These are phyloP conservation scores for Zymoseptoria pseudotritici DNA, from an alignment of 2,329 filamentous ascomycete genomes.

Conservation along the genomic window DNA sequence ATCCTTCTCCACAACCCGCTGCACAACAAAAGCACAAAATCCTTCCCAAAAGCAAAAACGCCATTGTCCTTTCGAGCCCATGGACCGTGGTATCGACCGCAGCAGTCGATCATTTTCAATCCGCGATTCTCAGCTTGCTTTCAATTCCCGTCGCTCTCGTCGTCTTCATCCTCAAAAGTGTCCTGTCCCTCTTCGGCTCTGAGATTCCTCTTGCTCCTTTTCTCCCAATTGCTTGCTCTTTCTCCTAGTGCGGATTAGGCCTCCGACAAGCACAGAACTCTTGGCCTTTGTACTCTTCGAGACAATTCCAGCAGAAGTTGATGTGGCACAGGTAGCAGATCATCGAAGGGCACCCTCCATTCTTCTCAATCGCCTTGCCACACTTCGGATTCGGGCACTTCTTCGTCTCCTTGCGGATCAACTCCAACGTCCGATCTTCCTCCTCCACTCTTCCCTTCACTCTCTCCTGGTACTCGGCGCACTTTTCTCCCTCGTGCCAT, in stretches of 20 bases:
- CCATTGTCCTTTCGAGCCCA: background rate
- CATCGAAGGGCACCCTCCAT: constrained; percentile 28
- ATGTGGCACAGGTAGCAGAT: constrained; percentile 19
- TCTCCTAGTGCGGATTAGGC: background rate
- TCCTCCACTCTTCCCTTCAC: constrained; percentile 22
- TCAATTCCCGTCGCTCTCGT: background rate
- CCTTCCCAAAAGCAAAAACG: background rate
- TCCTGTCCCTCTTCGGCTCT: background rate
- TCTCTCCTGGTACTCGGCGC: constrained; percentile 27
- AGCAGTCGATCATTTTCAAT: background rate
- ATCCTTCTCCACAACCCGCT: too few relatives aligned
- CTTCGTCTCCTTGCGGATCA: constrained; percentile 18
- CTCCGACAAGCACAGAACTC: background rate
- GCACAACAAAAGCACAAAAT: too few relatives aligned
- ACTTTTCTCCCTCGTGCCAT: constrained; percentile 27
- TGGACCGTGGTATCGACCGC: background rate
- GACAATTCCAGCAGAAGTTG: constrained; percentile 28
- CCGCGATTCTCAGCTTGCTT: background rate
- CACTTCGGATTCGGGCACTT: constrained; percentile 27
- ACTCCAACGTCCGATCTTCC: constrained; percentile 20
- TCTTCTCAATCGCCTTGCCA: constrained; percentile 24
- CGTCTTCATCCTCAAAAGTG: background rate
- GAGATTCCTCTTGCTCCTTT: background rate
- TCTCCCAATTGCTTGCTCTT: background rate
- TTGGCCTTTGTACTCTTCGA: constrained; percentile 2